Base-by-base conservation (phyloP, 2,329 filamentous ascomycete genomes). In the Nigrospora oryzae region DNA sequence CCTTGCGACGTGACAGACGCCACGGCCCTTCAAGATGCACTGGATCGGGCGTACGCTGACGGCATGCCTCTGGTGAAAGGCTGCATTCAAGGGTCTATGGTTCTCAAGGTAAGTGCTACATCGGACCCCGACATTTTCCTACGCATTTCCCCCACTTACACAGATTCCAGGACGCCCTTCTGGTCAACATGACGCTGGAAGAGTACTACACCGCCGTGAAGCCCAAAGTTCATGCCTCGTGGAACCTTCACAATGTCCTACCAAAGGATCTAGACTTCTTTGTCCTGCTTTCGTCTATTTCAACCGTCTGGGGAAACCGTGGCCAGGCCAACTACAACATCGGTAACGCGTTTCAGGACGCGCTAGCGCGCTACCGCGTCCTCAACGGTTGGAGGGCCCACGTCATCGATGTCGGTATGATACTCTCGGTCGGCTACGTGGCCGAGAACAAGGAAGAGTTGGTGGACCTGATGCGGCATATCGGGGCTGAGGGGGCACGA, bases 181-280 rank as follows among this genome's bases (percentile, higher is more conserved):
- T 70, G 38, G 71, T 75, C 51, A 72, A 74, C 43, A 78, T 79
- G 74, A 65, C 63, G 0, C 66, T 65, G 48, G 56, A 65, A 1
- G 66, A 77, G 30, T 80, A 71, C 51, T 62, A 59, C 11, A 58
- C 62, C 3, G 71, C 74, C 33, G 64, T 74, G 34, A 60, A 67
- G 36, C 69, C 72, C 49, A 80, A 79, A 54, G 68, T 75, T 0
- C 59, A 68, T 6, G 74, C 72, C 8, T 70, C 69, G 2, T 73
- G 70, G 67, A 79, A 79, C 54, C 64, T 77, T 37, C 73, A 79
- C 54, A 59, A 67, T 12, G 65, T 66, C 2, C 62, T 75, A 2
- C 46, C 47, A 16, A 8, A 14, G 5, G 34, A 40, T 6, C 41
- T 47, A n/a, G 36, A 43, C 11, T 47, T 47, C 32, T 40, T 47